Base-by-base conservation (phyloP, 1,284 basidiomycete species). In the Ustilago cynodontis region DNA sequence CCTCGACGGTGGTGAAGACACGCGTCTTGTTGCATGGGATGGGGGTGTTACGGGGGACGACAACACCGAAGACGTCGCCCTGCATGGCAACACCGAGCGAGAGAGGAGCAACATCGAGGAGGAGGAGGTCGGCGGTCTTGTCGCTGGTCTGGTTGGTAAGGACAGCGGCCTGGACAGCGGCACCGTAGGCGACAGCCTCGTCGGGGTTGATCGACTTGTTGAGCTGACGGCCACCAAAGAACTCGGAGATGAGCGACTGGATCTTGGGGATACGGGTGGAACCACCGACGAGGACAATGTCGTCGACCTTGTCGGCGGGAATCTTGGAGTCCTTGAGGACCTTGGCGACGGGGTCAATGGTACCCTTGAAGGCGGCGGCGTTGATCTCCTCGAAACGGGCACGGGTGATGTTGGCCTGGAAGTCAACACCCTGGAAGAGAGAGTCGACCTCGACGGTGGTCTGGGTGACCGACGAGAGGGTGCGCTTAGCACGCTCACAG, bases 331-430 rank as follows among this genome's bases (percentile, higher is more conserved):
- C 97, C 90, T 97, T 97, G 87, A 99, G 90, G 70, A 99, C 96
- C 89, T 97, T 97, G 89, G 98, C 95, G 75, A 99, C 97, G 66
- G 97, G 97, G 79, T 98, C 96, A 72, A 99, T 89, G 77, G 96
- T 99, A 51, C 94, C 95, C 89, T 95, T 95, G 92, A 99, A 99
- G 86, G 92, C 89, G 58, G 88, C 84, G 74, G 94, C 94, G 87
- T 98, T 98, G 90, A 99, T 96, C 90, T 99, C 96, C 89, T 99
- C 97, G 89, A 99, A 99, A 87, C 95, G 94, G 83, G 97, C 97
- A 91, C 97, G 80, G 74, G 80, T 82, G 67, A 86, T 85, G 79
- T 82, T 82, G 71, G 80, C 78, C 76, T 82, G 80, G 82, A 85
- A 85, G 82, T 85, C 73, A 87, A 89, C 74, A 78, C 92, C 93